phyloP scores from a whole-genome alignment of 140 eudicot genomes.

The Oenanthe javanica region DNA sequence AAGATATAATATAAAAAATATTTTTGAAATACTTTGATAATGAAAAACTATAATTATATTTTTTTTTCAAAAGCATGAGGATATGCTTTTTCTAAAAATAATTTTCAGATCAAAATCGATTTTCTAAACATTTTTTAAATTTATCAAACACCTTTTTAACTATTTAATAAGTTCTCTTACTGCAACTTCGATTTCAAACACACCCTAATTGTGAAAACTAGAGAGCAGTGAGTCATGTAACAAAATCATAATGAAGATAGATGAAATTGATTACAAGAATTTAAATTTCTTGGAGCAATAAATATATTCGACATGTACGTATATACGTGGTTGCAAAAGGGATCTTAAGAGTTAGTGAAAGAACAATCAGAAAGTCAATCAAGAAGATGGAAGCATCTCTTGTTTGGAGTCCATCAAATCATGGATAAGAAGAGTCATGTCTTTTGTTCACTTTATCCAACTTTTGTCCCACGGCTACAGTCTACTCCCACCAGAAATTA shows the following conservation, averaged over 20 bases:
- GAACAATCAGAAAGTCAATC: background rate
- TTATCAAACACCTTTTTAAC: too few species aligned
- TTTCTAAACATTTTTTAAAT: too few species aligned
- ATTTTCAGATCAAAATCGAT: too few species aligned
- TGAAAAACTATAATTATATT: too few species aligned
- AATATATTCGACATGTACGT: background rate
- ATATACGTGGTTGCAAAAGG: too few species aligned
- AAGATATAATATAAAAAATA: too few species aligned
- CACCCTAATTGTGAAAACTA: background rate
- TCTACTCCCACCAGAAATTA: slow-evolving; percentile 1
- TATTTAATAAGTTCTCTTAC: too few species aligned
- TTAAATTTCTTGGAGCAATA: background rate
- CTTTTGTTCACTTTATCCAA: slow-evolving; percentile 2
- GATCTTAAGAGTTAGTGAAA: background rate
- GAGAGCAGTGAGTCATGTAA: background rate
- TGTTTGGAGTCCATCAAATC: slow-evolving; percentile 1
- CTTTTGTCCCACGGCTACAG: background rate
- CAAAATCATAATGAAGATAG: too few species aligned
- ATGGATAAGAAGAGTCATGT: slow-evolving; percentile 1
- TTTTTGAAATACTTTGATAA: too few species aligned
- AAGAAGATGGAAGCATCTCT: background rate
- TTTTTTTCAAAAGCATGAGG: too few species aligned
- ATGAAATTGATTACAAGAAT: background rate
- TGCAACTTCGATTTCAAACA: too few species aligned
- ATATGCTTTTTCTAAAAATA: too few species aligned